Percentiles rank a stretch among this genome's conserved stretches.
phyloP scores from a whole-genome alignment of 805 yeast genomes.

The Saturnispora kantuleensis region DNA sequence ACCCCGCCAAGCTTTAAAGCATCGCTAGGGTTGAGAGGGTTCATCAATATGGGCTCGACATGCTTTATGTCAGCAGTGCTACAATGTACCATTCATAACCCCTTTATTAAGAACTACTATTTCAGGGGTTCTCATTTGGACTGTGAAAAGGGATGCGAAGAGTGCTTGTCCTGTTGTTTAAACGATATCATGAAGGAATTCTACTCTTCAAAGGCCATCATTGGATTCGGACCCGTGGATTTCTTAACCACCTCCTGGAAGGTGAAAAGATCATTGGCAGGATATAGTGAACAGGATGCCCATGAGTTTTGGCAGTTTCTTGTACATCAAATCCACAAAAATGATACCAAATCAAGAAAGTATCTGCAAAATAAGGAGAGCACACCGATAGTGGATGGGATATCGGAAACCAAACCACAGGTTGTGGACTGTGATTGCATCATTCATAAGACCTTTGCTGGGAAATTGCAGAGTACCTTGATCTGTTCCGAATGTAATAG shows the following conservation, averaged over 20 bases:
- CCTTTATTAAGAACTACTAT: slow-evolving; percentile 69
- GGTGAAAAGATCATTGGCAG: slow-evolving; percentile 76
- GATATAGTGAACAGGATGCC: slow-evolving; percentile 96
- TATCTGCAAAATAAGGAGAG: slow-evolving; percentile 16
- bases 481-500: slow-evolving; percentile 60
- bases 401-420: background rate
- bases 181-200: slow-evolving; percentile 71
- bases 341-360: slow-evolving; percentile 24
- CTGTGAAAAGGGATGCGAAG: slow-evolving; percentile 32
- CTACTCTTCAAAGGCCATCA: slow-evolving; percentile 49
- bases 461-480: slow-evolving; percentile 72
- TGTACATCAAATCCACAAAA: slow-evolving; percentile 69
- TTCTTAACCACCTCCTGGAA: slow-evolving; percentile 83
- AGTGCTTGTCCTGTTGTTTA: slow-evolving; percentile 78
- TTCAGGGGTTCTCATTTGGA: slow-evolving; percentile 63
- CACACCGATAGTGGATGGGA: slow-evolving; percentile 14
- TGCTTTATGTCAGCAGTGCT: slow-evolving; percentile 93
- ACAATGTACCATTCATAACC: slow-evolving; percentile 86
- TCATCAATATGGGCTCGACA: slow-evolving; percentile 92
- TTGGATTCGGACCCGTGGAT: slow-evolving; percentile 75
- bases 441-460: slow-evolving; percentile 74
- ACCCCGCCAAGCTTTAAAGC: slow-evolving; percentile 43
- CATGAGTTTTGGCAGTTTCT: slow-evolving; percentile 96
- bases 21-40: slow-evolving; percentile 74
- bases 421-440: slow-evolving; percentile 54